Conservation (phyloP, 1,284 basidiomycete genomes). For the Inonotus hispidus region DNA sequence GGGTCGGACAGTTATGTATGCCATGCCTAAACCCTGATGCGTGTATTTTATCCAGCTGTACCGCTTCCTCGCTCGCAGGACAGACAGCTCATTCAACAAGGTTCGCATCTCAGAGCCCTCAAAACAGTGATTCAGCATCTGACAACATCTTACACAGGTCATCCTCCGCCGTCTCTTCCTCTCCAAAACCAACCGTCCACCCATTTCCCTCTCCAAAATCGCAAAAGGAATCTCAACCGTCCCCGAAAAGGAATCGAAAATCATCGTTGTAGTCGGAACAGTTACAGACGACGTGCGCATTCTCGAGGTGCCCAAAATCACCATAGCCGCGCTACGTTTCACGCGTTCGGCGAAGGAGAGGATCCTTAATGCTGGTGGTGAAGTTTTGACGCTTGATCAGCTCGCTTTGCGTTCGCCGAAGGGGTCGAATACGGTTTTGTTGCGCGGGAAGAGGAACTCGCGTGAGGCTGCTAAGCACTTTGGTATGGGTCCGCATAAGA, state of each 20-base stretch:
- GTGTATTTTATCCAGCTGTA: constrained; percentile 65
- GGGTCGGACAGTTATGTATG: not conserved
- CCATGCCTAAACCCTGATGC: not conserved
- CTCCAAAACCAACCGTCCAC: constrained; percentile 97
- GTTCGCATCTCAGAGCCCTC: constrained; percentile 31
- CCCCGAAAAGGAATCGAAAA: constrained; percentile 72
- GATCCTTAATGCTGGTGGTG: constrained; percentile 94
- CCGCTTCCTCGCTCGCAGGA: constrained; percentile 97
- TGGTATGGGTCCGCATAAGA: constrained; percentile 87
- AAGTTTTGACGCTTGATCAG: constrained; percentile 94
- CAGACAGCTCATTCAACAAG: constrained; percentile 97
- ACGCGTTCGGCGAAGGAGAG: constrained; percentile 90
- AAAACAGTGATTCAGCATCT: constrained; percentile 5
- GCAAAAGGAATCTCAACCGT: constrained; percentile 73
- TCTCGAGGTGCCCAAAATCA: constrained; percentile 83
- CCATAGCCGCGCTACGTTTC: constrained; percentile 94
- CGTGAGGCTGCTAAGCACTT: constrained; percentile 97
- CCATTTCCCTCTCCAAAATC: constrained; percentile 90
- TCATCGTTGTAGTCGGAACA: constrained; percentile 87
- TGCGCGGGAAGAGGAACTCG: constrained; percentile 89
- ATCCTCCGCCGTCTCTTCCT: constrained; percentile 96
- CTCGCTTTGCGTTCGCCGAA: constrained; percentile 92
- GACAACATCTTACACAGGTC: constrained; percentile 43
- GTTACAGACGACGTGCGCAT: constrained; percentile 97
- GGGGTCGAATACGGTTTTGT: constrained; percentile 90